Conservation (phyloP, 2,329 filamentous ascomycete species). For the Penicillium occitanis region DNA sequence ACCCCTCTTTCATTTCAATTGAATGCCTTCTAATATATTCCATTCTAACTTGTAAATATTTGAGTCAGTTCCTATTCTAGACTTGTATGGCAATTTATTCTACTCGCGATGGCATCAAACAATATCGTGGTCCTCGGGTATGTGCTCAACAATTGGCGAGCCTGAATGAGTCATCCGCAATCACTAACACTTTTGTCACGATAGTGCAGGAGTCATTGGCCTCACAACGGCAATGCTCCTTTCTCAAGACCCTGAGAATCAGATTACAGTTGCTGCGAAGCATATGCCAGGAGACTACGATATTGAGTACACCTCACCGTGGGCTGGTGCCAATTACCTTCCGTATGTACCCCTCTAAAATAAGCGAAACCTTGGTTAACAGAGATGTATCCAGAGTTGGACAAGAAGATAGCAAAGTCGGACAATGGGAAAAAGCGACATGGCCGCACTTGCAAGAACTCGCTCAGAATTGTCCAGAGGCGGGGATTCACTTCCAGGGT, state of each 20-base stretch:
- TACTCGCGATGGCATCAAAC: neutral
- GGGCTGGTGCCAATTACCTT: constrained; percentile 79
- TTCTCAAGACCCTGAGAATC: constrained; percentile 56
- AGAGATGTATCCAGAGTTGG: neutral
- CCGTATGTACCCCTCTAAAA: constrained; percentile 54
- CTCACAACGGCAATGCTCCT: constrained; percentile 65
- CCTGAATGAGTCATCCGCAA: neutral
- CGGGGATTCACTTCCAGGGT: constrained; percentile 56
- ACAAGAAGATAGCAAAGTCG: neutral
- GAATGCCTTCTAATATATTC: neutral
- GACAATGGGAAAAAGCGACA: constrained; percentile 61
- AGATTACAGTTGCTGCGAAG: constrained; percentile 73
- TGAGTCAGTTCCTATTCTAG: neutral
- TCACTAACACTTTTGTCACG: neutral
- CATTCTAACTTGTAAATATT: neutral
- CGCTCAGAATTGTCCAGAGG: constrained; percentile 66
- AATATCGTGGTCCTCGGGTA: constrained; percentile 18
- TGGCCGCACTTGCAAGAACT: constrained; percentile 64
- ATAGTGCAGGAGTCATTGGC: constrained; percentile 62
- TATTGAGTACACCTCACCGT: constrained; percentile 85
- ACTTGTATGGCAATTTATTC: neutral
- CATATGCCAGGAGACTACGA: constrained; percentile 94
- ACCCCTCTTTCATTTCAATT: neutral
- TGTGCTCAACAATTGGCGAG: neutral
- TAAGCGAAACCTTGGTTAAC: neutral